Base-by-base conservation (phyloP, 495 filamentous ascomycete species). In the Penicillium paradoxum region DNA sequence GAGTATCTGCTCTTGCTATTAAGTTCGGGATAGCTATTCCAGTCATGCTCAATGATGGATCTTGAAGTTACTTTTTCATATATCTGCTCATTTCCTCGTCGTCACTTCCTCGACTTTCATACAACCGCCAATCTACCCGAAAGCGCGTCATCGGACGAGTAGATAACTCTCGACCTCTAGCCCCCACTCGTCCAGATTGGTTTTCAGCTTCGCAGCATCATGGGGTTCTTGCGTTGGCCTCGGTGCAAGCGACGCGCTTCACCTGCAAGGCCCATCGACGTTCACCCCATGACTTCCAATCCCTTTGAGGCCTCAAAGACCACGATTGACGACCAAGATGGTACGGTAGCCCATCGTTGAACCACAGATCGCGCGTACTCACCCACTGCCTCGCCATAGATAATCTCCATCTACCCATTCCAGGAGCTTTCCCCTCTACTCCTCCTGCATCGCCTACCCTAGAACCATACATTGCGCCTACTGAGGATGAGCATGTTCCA, bases 351-450 rank as follows among this genome's bases (percentile, higher is more conserved):
- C 14, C 4, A 22, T 27, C 21, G 0, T 9, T 19, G 4, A 24
- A 21, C 21, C 17, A 5, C 2, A 14, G n/a, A 32, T 37, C 15
- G 44, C 51, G 18, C 27, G 34, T 47, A 24, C 51, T 54, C 5
- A 54, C 19, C 4, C 11, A 10, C n/a, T 34, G 8, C 14, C 15
- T 14, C 21, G 10, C 15, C 14, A 17, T 40, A 53, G 53, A 59
- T 32, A n/a, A 39, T 7, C n/a, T 36, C 21, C 19, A 30, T 1
- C 17, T 54, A 6, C 27, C 45, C 6, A 54, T 66, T 0, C 63
- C 63, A 7, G 63, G 63, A n/a, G 60, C 59, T 1, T 66, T 58
- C 9, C 63, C 63, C 4, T 27, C 25, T 0, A 58, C 61, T 18
- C 60, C 57, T 19, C 45, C 60, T 15, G 25, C 45, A 13, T 59